Conservation (phyloP, 2,329 filamentous ascomycete genomes). For the Colletotrichum spaethianum region DNA sequence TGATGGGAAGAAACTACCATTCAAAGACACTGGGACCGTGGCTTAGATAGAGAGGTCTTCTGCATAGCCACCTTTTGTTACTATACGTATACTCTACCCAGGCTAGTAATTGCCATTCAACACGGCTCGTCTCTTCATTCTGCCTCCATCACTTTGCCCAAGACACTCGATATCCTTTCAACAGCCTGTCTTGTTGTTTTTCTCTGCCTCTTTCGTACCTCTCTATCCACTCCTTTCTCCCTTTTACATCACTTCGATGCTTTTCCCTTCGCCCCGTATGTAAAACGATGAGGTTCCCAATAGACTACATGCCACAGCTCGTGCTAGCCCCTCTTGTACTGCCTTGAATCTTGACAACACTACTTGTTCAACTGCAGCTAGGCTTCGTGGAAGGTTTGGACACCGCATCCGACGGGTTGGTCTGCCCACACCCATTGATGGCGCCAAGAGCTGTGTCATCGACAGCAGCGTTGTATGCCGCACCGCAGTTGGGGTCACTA, state of each 20-base stretch:
- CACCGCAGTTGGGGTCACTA: slow-evolving; percentile 64
- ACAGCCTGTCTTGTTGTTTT: not conserved
- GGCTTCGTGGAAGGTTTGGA: slow-evolving; percentile 47
- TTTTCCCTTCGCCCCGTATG: not conserved
- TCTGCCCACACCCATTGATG: slow-evolving; percentile 51
- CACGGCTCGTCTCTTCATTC: not conserved
- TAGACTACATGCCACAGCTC: too few species aligned
- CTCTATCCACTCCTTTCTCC: not conserved
- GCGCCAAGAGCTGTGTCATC: slow-evolving; percentile 59
- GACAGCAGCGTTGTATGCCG: slow-evolving; percentile 57
- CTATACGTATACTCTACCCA: too few species aligned
- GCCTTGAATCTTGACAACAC: not conserved
- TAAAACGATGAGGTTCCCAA: not conserved
- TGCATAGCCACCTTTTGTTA: not conserved
- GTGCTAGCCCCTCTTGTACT: not conserved
- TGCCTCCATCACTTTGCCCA: not conserved
- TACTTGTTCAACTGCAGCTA: slow-evolving; percentile 42
- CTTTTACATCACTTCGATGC: not conserved
- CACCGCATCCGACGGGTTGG: slow-evolving; percentile 50
- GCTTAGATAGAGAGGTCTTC: not conserved
- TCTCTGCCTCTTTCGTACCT: not conserved
- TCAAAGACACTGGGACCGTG: too few species aligned
- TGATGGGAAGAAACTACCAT: not conserved
- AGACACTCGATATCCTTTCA: not conserved
- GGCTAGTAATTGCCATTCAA: not conserved